Evolutionary conservation across 2,329 filamentous ascomycete species (phyloP), one percentile per base, ranked within the genome.

Genomic region (Talaromyces sp.): DNA sequence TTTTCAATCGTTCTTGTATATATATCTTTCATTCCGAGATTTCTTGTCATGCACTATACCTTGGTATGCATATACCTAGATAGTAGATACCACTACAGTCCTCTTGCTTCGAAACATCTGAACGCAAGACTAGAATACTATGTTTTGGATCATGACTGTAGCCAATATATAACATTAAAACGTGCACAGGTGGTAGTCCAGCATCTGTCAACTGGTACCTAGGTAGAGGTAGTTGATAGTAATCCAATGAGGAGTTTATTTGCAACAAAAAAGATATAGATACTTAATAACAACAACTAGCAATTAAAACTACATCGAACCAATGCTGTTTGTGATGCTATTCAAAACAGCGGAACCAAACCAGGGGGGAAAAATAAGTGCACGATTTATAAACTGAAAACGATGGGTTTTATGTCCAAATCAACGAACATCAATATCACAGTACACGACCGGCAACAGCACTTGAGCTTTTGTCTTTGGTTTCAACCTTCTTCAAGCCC

Each of bases 401-500:
- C 28, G 17, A 48, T 19, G 17, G n/a, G 19, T 33, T n/a, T 28
- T 33, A 35, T 48, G 28, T 48, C 19, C 43, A 46, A 7, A 13
- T 45, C 28, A 35, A 21, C 10, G 15, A 19, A 33, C 13, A 10
- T 35, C 45, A 50, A 45, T 60, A 70, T 63, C 66, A 70, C 64
- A 84, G 66, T 60, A 97, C 92, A 61, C 85, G 84, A n/a, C 93
- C 93, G 21, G 90, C 89, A 59, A 86, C 80, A 54, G 85, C 73
- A 53, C 89, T 82, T 50, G 66, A 75, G 73, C 92, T 97, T 73
- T 86, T 87, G 73, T 99, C 94, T 73, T 90, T 92, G 1, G 94
- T 97, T 71, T 87, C 79, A 22, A 91, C 91, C 81, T 97, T 97
- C 79, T 82, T 91, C 69, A 99, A 77, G 2, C 85, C 75, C 73